Evolutionary conservation across 306 rosid genomes (phyloP).

Genomic region (Corylus americana): DNA sequence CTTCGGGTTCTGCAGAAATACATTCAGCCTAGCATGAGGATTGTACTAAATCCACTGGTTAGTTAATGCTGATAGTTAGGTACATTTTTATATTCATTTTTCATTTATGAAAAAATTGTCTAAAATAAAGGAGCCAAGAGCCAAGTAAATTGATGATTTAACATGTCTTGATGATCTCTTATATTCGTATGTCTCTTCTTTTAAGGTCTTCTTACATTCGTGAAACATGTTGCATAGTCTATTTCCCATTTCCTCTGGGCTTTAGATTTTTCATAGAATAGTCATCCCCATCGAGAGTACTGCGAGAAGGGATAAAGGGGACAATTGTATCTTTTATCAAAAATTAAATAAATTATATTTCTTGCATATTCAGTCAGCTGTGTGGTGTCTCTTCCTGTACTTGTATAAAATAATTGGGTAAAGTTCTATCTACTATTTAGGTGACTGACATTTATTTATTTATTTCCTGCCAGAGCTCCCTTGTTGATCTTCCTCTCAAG

Average conservation of each 20-base stretch:
- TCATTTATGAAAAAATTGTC: not conserved
- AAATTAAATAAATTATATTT: not conserved
- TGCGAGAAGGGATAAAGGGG: not conserved
- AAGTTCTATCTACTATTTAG: not conserved
- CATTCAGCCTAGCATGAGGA: constrained; percentile 92
- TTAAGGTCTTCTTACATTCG: not conserved
- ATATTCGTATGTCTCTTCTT: not conserved
- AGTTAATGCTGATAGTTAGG: constrained; percentile 33
- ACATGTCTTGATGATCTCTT: constrained; percentile 3
- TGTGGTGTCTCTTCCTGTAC: not conserved
- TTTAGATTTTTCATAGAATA: not conserved
- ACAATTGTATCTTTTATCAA: not conserved
- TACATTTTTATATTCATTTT: constrained; percentile 8
- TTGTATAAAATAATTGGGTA: not conserved
- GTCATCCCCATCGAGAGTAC: not conserved
- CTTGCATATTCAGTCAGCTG: not conserved
- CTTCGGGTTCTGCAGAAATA: constrained; percentile 77
- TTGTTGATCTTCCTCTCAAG: constrained; percentile 97
- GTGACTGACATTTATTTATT: constrained; percentile 30
- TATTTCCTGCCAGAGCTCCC: constrained; percentile 82
- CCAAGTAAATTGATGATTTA: not conserved
- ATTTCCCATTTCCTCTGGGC: not conserved
- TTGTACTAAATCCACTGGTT: constrained; percentile 93
- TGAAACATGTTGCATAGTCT: not conserved
- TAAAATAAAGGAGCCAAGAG: not conserved